Evolutionary conservation across 2,329 filamentous ascomycete genomes (phyloP), one percentile per base, ranked within the genome.

Genomic region (Colletotrichum nymphaeae): DNA sequence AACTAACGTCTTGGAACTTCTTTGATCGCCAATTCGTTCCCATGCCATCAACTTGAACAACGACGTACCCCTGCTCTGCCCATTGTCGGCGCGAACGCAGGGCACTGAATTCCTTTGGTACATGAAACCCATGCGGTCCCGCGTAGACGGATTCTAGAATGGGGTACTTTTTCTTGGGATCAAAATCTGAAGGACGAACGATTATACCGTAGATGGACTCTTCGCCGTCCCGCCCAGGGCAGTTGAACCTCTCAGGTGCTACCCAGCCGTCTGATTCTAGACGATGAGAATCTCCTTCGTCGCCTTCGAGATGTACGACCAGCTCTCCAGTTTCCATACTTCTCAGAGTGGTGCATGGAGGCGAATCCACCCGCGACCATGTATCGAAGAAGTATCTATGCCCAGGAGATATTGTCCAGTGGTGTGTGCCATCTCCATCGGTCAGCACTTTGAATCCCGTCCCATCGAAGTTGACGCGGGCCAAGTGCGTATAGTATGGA

Each of bases 31-130:
- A 80, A 63, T 78, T 79, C 1, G 80, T 81, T 7, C 79, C 80
- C 80, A 80, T 81, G 63, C 79, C 80, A 55, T 81, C 80, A 8
- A 79, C 37, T 7, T 76, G 74, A 5, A 81, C 79, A 3, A 81
- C 74, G 28, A 81, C 62, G 58, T 79, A 81, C 24, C 80, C 79
- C 19, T 78, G 69, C n/a, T 80, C 74, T 8, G 80, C 79, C 74
- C 76, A 76, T 35, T 76, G 57, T 22, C 76, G 76, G 24, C 76
- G 67, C 56, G 60, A 62, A 4, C 42, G 32, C 7, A 78, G 66
- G 14, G 69, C 19, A 7, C 68, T 72, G 55, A 81, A 80, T 0
- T 69, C 49, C 46, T 80, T 81, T 2, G 77, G 76, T 0, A 76
- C 78, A 53, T 75, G 76, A 63, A 74, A 80, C 58, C 24, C 62